Percentiles rank a stretch among this genome's conserved stretches.
phyloP scores from a whole-genome alignment of 108 stramenopile genomes.

The Halocafeteria seosinensis region DNA sequence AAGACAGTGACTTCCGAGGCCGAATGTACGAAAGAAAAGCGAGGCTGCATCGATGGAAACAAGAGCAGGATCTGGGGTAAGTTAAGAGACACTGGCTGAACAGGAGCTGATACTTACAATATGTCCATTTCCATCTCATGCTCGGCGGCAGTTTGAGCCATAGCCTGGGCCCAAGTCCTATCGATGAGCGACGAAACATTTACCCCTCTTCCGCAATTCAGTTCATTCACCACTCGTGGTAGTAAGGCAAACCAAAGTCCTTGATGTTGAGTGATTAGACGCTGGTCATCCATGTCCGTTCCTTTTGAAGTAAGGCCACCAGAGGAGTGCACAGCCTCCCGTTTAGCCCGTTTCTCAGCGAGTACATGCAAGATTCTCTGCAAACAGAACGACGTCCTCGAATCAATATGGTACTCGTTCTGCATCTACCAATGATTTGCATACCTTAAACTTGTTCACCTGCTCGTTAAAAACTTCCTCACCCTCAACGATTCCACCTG shows the following conservation, averaged over 20 bases:
- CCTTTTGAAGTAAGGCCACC: background rate
- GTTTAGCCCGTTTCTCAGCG: background rate
- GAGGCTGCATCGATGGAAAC: too few relatives aligned
- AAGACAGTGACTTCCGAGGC: background rate
- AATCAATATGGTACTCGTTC: too few relatives aligned
- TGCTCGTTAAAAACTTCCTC: background rate
- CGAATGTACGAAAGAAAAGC: background rate
- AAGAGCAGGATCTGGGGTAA: too few relatives aligned
- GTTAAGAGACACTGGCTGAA: too few relatives aligned
- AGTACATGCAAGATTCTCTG: background rate
- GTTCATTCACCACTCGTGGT: background rate
- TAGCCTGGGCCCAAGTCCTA: background rate
- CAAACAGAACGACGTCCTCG: too few relatives aligned
- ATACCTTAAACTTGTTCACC: too few relatives aligned
- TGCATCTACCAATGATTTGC: too few relatives aligned
- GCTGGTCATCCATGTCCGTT: background rate
- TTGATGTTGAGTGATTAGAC: background rate
- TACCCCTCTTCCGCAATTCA: background rate
- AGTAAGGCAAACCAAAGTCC: background rate
- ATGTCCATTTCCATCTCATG: background rate
- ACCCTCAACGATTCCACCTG: background rate
- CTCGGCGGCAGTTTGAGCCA: background rate
- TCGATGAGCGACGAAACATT: background rate
- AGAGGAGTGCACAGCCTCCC: background rate
- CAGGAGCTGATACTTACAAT: too few relatives aligned